Evolutionary conservation across 495 filamentous ascomycete genomes (phyloP).

Genomic region (Penicillium salamii): DNA sequence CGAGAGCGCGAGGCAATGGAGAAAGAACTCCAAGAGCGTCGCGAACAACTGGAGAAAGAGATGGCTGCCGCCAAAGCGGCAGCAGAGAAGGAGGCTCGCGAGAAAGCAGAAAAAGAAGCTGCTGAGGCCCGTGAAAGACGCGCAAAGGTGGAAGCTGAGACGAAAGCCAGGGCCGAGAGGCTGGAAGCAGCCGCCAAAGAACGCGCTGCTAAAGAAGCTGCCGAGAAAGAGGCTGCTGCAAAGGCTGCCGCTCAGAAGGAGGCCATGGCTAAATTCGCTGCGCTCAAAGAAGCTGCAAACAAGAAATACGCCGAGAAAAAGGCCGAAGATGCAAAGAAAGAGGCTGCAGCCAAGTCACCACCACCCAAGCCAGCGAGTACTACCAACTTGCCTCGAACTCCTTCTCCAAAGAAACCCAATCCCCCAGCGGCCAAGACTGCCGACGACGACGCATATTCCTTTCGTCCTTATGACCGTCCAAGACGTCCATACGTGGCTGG

Average conservation of each 20-base stretch:
- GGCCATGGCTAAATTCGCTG: constrained; percentile 44
- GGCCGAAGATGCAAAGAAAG: constrained; percentile 37
- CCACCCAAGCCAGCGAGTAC: constrained; percentile 24
- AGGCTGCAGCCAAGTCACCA: constrained; percentile 29
- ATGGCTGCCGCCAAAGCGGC: constrained; percentile 45
- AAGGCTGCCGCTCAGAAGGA: constrained; percentile 47
- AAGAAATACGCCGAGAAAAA: constrained; percentile 49
- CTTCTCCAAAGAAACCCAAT: constrained; percentile 56
- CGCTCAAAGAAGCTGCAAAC: constrained; percentile 44
- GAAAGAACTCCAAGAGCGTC: constrained; percentile 45
- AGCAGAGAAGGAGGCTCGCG: constrained; percentile 43
- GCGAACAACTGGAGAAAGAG: constrained; percentile 48
- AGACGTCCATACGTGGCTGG: constrained; percentile 52
- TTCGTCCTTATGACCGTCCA: constrained; percentile 77
- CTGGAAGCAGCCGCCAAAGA: constrained; percentile 38
- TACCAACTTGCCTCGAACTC: constrained; percentile 35
- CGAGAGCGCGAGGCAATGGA: constrained; percentile 51
- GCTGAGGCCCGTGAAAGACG: constrained; percentile 30
- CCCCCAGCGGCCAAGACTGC: constrained; percentile 61
- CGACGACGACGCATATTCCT: constrained; percentile 70
- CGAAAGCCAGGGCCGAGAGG: constrained; percentile 36
- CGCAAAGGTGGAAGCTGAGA: constrained; percentile 29
- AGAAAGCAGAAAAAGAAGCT: constrained; percentile 39
- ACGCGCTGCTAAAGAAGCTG: constrained; percentile 37
- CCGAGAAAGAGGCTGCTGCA: constrained; percentile 44